These are phyloP conservation scores for Parafenestella ontariensis DNA, from an alignment of 2,329 filamentous ascomycete genomes.

Conservation along the genomic window DNA sequence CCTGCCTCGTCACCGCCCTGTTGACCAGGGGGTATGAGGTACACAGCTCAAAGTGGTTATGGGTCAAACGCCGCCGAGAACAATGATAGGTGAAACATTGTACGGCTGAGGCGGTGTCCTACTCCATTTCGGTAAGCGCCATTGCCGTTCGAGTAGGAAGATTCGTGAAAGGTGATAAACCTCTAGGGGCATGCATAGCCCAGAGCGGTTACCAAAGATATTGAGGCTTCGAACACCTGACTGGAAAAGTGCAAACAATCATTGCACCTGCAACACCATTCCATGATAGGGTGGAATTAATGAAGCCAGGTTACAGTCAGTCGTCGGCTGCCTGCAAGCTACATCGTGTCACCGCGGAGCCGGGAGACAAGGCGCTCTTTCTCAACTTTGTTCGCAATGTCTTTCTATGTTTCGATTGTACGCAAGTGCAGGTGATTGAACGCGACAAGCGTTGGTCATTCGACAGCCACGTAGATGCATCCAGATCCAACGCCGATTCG, in stretches of 20 bases:
- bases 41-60: constrained; percentile 8
- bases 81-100: constrained; percentile 18
- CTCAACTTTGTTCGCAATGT: constrained; percentile 2
- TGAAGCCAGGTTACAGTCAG: not conserved
- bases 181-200: not conserved
- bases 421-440: not conserved
- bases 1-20: constrained; percentile 7
- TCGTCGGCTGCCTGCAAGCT: constrained; percentile 16
- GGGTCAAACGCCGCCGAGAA: constrained; percentile 6
- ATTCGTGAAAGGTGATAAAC: not conserved
- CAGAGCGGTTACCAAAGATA: not conserved
- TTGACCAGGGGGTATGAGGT: constrained; percentile 8
- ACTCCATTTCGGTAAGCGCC: constrained; percentile 6
- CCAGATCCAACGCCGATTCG: not conserved
- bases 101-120: constrained; percentile 9
- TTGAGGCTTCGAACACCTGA: constrained; percentile 1
- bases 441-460: not conserved
- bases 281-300: not conserved
- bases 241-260: constrained; percentile 2
- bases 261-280: not conserved
- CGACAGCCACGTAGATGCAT: not conserved
- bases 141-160: constrained; percentile 1
- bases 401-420: not conserved
- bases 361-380: constrained; percentile 16
- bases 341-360: constrained; percentile 23